A percentile compares a stretch with the other conserved stretches of the same genome.
Evolutionary conservation across 805 yeast genomes (phyloP).

Genomic region (Cyberlindnera euphorbiiphila): DNA sequence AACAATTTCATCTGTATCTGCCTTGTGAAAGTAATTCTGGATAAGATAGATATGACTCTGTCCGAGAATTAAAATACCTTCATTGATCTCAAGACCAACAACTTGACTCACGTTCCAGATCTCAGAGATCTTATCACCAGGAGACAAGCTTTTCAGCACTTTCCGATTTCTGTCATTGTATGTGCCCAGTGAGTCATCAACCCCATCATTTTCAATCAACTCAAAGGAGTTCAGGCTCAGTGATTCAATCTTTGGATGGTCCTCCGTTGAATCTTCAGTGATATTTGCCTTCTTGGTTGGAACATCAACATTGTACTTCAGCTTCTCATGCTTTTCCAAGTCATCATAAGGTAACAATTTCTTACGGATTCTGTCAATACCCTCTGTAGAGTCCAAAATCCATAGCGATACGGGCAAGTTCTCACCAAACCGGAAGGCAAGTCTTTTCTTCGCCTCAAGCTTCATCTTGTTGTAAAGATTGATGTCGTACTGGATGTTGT

Average conservation of each 20-base stretch:
- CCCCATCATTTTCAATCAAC: constrained; percentile 38
- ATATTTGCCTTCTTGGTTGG: constrained; percentile 31
- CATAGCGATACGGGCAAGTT: constrained; percentile 31
- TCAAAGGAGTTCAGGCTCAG: constrained; percentile 38
- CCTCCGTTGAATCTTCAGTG: constrained; percentile 5
- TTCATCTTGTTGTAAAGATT: constrained; percentile 46
- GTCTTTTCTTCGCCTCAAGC: constrained; percentile 37
- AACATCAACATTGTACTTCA: constrained; percentile 39
- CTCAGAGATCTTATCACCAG: constrained; percentile 67
- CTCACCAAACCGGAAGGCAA: constrained; percentile 21
- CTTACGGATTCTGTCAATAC: constrained; percentile 61
- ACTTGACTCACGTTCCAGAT: constrained; percentile 75
- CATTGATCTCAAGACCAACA: constrained; percentile 71
- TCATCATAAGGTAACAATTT: constrained; percentile 54
- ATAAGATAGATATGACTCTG: constrained; percentile 60
- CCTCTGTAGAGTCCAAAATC: constrained; percentile 66
- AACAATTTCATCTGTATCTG: constrained; percentile 49
- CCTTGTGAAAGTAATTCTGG: constrained; percentile 60
- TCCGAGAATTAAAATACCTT: constrained; percentile 73
- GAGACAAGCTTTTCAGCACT: constrained; percentile 61
- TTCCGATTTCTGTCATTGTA: constrained; percentile 72
- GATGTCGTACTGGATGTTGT: constrained; percentile 48
- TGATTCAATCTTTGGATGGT: constrained; percentile 20
- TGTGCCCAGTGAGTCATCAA: constrained; percentile 28
- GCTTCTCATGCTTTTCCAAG: constrained; percentile 39